phyloP scores from a whole-genome alignment of 495 filamentous ascomycete species.

The Cryomyces antarcticus region DNA sequence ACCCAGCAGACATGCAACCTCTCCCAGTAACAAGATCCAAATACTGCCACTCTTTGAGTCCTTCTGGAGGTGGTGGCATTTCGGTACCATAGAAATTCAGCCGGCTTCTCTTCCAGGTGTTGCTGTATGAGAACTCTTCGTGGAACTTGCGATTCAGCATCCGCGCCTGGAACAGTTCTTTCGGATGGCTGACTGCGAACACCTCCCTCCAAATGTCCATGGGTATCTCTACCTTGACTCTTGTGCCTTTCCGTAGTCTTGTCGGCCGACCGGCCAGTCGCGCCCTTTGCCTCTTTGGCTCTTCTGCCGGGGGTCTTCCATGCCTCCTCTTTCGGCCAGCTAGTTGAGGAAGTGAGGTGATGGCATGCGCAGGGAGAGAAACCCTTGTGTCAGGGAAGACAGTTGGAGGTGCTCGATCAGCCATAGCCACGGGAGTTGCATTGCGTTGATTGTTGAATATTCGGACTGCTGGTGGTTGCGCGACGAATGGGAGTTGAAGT shows the following conservation, averaged over 20 bases:
- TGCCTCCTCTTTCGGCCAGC: neutral
- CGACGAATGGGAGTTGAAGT: too few relatives aligned
- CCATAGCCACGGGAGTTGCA: too few relatives aligned
- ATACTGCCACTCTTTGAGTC: conserved; percentile 15
- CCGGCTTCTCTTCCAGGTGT: conserved; percentile 11
- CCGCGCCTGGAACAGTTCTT: neutral
- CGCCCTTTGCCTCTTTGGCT: neutral
- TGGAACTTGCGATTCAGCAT: conserved; percentile 8
- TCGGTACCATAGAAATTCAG: conserved; percentile 6
- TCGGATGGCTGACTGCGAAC: neutral
- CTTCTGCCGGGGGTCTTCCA: neutral
- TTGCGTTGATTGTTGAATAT: too few relatives aligned
- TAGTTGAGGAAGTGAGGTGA: neutral
- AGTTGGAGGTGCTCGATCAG: too few relatives aligned
- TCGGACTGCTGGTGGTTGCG: too few relatives aligned
- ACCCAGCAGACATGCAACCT: conserved; percentile 12
- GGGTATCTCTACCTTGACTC: neutral
- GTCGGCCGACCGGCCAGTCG: neutral
- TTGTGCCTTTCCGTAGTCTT: neutral
- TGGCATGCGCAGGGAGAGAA: too few relatives aligned
- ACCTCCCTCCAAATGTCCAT: neutral
- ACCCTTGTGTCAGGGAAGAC: too few relatives aligned
- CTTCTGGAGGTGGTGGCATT: conserved; percentile 10
- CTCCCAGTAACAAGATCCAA: conserved; percentile 12
- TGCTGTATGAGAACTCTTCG: conserved; percentile 5